Percentiles rank a stretch among this genome's conserved stretches.
Conservation (phyloP, 169 alveolate genomes). For the Plasmodium vinckei region DNA sequence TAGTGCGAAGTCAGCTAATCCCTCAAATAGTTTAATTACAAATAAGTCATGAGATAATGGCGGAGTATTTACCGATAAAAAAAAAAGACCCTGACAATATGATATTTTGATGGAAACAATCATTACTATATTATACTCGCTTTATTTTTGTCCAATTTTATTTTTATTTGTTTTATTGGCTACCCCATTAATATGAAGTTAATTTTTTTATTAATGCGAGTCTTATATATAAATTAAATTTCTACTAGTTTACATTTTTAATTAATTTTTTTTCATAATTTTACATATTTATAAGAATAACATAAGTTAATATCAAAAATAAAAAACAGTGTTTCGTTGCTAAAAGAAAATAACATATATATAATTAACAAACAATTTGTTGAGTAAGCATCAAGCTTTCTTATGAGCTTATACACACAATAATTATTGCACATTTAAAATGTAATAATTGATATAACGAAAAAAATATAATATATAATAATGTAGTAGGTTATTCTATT, state of each 20-base stretch:
- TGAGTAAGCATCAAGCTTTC: not conserved
- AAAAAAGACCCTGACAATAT: conserved; percentile 29
- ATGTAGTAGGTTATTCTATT: no score
- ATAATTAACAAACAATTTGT: not conserved
- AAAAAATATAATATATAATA: no score
- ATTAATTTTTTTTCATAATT: conserved; percentile 6
- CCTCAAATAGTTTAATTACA: conserved; percentile 8
- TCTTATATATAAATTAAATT: no score
- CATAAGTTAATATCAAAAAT: conserved; percentile 21
- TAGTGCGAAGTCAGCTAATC: conserved; percentile 37
- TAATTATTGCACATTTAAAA: no score
- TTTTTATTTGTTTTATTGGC: not conserved
- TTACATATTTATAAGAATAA: conserved; percentile 1
- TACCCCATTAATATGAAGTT: not conserved
- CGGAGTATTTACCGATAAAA: conserved; percentile 18
- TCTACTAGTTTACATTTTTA: no score
- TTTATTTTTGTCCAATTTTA: conserved; percentile 1
- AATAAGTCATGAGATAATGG: conserved; percentile 13
- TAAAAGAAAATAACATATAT: conserved; percentile 4
- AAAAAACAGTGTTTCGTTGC: conserved; percentile 11
- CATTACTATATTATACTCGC: conserved; percentile 6
- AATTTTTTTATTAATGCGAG: not conserved
- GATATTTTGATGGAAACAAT: conserved; percentile 14
- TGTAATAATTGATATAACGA: no score
- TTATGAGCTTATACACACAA: no score